These are phyloP conservation scores for Solanum piurae DNA, from an alignment of 257 asterid species.

Conservation along the genomic window DNA sequence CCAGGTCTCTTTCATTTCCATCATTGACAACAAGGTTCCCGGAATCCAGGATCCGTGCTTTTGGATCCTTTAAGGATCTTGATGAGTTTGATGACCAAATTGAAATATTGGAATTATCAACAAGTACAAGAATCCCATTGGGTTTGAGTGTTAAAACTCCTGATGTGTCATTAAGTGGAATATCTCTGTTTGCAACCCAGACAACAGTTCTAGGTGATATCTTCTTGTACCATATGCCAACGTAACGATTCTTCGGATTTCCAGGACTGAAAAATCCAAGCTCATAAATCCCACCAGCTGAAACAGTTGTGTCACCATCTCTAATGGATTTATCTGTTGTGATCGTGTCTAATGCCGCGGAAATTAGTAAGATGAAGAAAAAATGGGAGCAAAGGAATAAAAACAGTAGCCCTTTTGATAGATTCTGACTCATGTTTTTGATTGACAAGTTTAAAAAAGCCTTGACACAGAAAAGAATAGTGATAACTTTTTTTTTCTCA, in stretches of 20 bases:
- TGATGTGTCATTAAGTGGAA: slow-evolving; percentile 3
- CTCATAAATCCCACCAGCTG: not conserved
- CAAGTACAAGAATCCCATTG: slow-evolving; percentile 2
- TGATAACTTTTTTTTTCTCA: not conserved
- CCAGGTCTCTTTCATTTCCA: not conserved
- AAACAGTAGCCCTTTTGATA: not conserved
- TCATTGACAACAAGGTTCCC: slow-evolving; percentile 8
- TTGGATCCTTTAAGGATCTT: not conserved
- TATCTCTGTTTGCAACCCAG: slow-evolving; percentile 5
- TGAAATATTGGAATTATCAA: not conserved
- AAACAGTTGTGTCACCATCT: not conserved
- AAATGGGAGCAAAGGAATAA: not conserved
- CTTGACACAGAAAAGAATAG: not conserved
- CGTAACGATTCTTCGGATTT: not conserved
- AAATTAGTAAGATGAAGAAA: not conserved
- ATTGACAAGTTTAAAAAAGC: not conserved
- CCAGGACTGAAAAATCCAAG: slow-evolving; percentile 9
- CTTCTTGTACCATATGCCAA: slow-evolving; percentile 5
- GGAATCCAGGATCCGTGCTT: not conserved
- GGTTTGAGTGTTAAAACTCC: not conserved
- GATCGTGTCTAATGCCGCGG: not conserved
- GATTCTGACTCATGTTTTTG: not conserved
- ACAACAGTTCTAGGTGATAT: not conserved
- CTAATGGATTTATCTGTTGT: not conserved
- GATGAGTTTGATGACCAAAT: slow-evolving; percentile 8